phyloP scores from a whole-genome alignment of 805 yeast genomes.

The Torulaspora delbrueckii region DNA sequence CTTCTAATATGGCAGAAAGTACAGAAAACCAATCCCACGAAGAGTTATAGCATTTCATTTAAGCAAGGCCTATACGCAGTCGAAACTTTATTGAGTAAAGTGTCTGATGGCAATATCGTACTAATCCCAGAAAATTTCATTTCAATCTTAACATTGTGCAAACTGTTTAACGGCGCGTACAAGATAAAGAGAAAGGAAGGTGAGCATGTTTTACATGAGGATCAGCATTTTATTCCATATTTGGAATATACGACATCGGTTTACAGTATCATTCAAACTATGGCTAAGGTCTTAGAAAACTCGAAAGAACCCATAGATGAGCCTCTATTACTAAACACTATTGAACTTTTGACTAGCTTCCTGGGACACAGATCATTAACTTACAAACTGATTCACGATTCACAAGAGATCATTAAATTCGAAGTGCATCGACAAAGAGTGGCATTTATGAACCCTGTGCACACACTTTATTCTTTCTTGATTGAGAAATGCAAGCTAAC shows the following conservation, averaged over 20 bases:
- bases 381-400: slow-evolving; percentile 24
- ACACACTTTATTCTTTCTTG: slow-evolving; percentile 47
- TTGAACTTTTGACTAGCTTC: slow-evolving; percentile 35
- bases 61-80: slow-evolving; percentile 36
- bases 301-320: slow-evolving; percentile 15
- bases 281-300: slow-evolving; percentile 29
- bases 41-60: slow-evolving; percentile 34
- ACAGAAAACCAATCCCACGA: slow-evolving; percentile 32
- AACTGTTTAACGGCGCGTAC: slow-evolving; percentile 55
- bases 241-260: slow-evolving; percentile 45
- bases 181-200: slow-evolving; percentile 55
- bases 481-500: slow-evolving; percentile 30
- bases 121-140: slow-evolving; percentile 38
- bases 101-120: slow-evolving; percentile 31
- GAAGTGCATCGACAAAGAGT: slow-evolving; percentile 47
- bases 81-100: slow-evolving; percentile 36
- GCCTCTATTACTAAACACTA: slow-evolving; percentile 31
- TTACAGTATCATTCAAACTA: slow-evolving; percentile 39
- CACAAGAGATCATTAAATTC: slow-evolving; percentile 33
- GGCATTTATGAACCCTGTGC: slow-evolving; percentile 57
- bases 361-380: slow-evolving; percentile 24
- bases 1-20: slow-evolving; percentile 35
- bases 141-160: slow-evolving; percentile 44
- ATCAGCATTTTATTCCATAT: slow-evolving; percentile 46
- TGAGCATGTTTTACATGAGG: slow-evolving; percentile 62